Conservation (phyloP, 2,329 filamentous ascomycete genomes). For the Colletotrichum simmondsii region DNA sequence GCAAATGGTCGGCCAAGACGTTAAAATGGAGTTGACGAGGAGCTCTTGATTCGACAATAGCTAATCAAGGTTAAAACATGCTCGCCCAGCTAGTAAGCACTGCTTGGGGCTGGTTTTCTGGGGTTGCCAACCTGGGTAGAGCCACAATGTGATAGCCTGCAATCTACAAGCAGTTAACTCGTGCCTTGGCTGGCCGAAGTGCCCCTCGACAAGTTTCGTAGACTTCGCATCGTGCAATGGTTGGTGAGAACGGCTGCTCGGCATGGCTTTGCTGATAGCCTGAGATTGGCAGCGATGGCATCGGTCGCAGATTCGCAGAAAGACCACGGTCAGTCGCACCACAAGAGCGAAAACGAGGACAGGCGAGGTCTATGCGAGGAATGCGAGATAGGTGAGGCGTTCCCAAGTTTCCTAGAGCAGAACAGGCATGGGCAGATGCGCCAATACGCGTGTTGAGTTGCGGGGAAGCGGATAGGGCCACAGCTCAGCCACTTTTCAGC, state of each 20-base stretch:
- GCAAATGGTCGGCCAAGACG: constrained; percentile 15
- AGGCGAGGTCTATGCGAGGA: not conserved
- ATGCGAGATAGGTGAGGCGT: constrained; percentile 1
- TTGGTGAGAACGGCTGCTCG: not conserved
- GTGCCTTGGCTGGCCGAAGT: not conserved
- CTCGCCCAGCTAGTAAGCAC: constrained; percentile 3
- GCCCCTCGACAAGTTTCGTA: not conserved
- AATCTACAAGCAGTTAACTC: not conserved
- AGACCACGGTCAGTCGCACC: not conserved
- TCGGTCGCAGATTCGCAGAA: not conserved
- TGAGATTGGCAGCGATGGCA: not conserved
- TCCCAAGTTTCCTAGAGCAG: not conserved
- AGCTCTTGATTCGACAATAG: constrained; percentile 4
- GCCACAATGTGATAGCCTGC: not conserved
- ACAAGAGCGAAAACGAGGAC: constrained; percentile 2
- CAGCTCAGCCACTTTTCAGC: not conserved
- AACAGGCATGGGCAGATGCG: not conserved
- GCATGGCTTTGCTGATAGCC: not conserved
- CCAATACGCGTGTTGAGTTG: constrained; percentile 16
- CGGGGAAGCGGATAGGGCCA: not conserved
- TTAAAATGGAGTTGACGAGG: not conserved
- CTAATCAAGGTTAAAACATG: constrained; percentile 12
- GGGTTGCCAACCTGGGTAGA: not conserved
- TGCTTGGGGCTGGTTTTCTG: not conserved
- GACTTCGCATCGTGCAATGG: not conserved